Conservation (phyloP, 2,329 filamentous ascomycete genomes). For the Sporothrix globosa region DNA sequence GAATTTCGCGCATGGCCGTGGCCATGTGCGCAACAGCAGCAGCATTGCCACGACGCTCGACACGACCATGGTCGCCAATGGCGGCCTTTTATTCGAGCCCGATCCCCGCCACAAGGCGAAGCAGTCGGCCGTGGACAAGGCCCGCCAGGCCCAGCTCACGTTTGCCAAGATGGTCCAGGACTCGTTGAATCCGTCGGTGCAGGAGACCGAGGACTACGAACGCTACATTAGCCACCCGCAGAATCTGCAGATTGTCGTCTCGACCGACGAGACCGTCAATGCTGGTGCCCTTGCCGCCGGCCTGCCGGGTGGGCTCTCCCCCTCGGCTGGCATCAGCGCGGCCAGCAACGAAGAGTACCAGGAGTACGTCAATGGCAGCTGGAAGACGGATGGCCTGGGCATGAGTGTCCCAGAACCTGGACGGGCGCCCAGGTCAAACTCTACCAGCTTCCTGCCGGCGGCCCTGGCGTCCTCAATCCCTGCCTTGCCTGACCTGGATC, state of each 20-base stretch:
- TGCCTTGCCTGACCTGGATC: neutral
- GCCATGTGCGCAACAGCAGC: slow-evolving; percentile 21
- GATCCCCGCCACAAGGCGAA: slow-evolving; percentile 50
- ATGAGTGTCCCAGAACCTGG: slow-evolving; percentile 45
- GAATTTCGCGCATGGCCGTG: slow-evolving; percentile 20
- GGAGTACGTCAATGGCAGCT: slow-evolving; percentile 74
- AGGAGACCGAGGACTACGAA: slow-evolving; percentile 83
- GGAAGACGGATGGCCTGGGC: slow-evolving; percentile 60
- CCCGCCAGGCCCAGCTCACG: slow-evolving; percentile 82
- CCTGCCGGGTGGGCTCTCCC: neutral
- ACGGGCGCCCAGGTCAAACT: neutral
- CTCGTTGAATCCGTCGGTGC: slow-evolving; percentile 82
- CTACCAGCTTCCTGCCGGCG: slow-evolving; percentile 36
- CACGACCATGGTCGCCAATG: slow-evolving; percentile 30
- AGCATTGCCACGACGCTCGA: slow-evolving; percentile 31
- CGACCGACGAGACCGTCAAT: slow-evolving; percentile 59
- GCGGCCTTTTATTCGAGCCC: slow-evolving; percentile 29
- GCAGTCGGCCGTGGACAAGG: slow-evolving; percentile 70
- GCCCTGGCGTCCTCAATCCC: slow-evolving; percentile 32
- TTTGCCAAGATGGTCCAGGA: slow-evolving; percentile 83
- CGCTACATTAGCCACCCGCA: slow-evolving; percentile 89
- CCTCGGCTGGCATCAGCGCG: slow-evolving; percentile 41
- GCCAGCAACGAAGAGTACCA: slow-evolving; percentile 69
- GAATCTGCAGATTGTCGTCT: slow-evolving; percentile 80
- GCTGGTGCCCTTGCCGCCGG: slow-evolving; percentile 38